phyloP scores from a whole-genome alignment of 257 asterid genomes.

The Forsythia viridissima region DNA sequence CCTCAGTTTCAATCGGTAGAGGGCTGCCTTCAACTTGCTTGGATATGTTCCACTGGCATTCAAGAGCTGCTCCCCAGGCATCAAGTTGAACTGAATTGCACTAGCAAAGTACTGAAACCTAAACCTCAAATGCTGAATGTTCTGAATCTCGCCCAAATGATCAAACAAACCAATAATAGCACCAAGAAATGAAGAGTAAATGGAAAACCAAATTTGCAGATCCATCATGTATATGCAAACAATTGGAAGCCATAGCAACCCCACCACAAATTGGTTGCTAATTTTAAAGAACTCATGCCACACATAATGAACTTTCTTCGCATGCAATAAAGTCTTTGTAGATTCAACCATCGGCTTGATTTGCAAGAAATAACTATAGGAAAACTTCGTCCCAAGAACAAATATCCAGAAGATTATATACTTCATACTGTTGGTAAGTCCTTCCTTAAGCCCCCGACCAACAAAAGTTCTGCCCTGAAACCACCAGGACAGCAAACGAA shows the following conservation, averaged over 20 bases:
- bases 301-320: slow-evolving; percentile 53
- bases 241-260: slow-evolving; percentile 88
- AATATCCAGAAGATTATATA: slow-evolving; percentile 80
- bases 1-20: slow-evolving; percentile 85
- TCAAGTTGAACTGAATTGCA: slow-evolving; percentile 90
- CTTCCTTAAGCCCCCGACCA: slow-evolving; percentile 97
- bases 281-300: slow-evolving; percentile 76
- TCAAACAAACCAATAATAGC: slow-evolving; percentile 87
- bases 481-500: slow-evolving; percentile 92
- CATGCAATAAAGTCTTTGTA: slow-evolving; percentile 58
- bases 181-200: slow-evolving; percentile 86
- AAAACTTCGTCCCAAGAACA: slow-evolving; percentile 82
- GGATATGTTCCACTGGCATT: slow-evolving; percentile 64
- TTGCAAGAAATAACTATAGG: slow-evolving; percentile 93
- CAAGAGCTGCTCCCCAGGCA: slow-evolving; percentile 97
- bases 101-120: slow-evolving; percentile 97
- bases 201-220: slow-evolving; percentile 92
- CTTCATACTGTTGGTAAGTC: slow-evolving; percentile 79
- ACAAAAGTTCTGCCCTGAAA: slow-evolving; percentile 88
- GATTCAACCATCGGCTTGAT: slow-evolving; percentile 87
- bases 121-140: slow-evolving; percentile 87
- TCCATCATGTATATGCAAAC: slow-evolving; percentile 89
- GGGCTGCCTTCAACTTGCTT: slow-evolving; percentile 78
- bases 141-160: slow-evolving; percentile 96
- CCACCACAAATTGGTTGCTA: slow-evolving; percentile 85